Evolutionary conservation across 306 rosid genomes (phyloP).

Genomic region (Citrullus mucosospermus): DNA sequence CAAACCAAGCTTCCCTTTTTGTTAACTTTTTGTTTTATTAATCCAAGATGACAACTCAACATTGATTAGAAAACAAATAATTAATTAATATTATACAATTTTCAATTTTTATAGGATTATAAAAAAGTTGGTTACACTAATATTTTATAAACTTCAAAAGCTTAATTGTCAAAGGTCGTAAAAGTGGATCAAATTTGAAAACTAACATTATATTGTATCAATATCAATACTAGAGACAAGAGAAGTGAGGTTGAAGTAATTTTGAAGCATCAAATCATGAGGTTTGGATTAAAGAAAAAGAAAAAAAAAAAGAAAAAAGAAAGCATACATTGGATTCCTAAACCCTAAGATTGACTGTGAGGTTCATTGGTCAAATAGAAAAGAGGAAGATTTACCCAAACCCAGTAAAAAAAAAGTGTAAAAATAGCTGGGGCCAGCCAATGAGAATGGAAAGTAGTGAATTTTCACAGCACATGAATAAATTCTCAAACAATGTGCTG

Average conservation of each 20-base stretch:
- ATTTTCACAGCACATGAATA: neutral
- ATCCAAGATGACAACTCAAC: no score
- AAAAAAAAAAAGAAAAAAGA: neutral
- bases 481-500: neutral
- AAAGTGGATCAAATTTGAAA: no score
- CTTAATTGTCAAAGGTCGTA: no score
- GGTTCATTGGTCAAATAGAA: neutral
- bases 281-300: neutral
- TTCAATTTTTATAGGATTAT: no score
- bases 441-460: neutral
- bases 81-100: no score
- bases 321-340: neutral
- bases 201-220: no score
- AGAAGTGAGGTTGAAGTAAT: neutral
- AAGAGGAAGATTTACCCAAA: neutral
- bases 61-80: no score
- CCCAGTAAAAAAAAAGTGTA: neutral
- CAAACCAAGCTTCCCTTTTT: no score
- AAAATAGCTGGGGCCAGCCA: neutral
- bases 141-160: no score
- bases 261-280: neutral
- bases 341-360: neutral
- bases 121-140: no score
- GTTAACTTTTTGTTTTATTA: no score
- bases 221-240: no score